Evolutionary conservation across 2,329 filamentous ascomycete genomes (phyloP).

Genomic region (Colletotrichum neosansevieriae): DNA sequence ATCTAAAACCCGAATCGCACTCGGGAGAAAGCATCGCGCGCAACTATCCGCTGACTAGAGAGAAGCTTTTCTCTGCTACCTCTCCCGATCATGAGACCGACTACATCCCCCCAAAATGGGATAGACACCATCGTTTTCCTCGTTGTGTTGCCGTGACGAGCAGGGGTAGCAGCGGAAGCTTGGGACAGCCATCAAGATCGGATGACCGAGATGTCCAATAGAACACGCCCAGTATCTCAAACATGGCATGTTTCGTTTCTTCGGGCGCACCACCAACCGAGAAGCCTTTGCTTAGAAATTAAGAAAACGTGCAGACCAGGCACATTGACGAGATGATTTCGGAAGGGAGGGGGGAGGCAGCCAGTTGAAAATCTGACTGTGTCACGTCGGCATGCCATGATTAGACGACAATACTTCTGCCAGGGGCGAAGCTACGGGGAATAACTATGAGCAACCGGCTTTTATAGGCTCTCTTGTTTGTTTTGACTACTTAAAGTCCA

Average conservation of each 20-base stretch:
- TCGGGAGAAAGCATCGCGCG: neutral
- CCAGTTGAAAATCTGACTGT: neutral
- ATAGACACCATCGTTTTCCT: neutral
- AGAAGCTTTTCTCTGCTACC: constrained; percentile 25
- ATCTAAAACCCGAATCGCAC: constrained; percentile 4
- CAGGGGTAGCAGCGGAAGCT: constrained; percentile 30
- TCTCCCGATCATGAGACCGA: constrained; percentile 33
- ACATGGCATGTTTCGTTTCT: constrained; percentile 39
- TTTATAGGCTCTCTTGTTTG: neutral
- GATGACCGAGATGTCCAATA: constrained; percentile 34
- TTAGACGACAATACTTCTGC: constrained; percentile 13
- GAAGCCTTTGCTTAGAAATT: constrained; percentile 29
- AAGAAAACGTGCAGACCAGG: neutral
- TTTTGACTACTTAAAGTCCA: neutral
- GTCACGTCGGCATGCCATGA: neutral
- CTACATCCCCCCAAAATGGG: neutral
- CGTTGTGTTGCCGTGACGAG: neutral
- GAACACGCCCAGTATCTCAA: constrained; percentile 11
- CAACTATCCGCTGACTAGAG: neutral
- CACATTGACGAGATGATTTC: neutral
- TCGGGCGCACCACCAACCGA: constrained; percentile 35
- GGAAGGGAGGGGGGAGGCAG: neutral
- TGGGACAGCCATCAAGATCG: constrained; percentile 11
- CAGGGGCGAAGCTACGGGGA: neutral
- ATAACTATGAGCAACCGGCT: neutral